Base-by-base conservation (phyloP, 345 rosid species). In the Trapa bicornis region DNA sequence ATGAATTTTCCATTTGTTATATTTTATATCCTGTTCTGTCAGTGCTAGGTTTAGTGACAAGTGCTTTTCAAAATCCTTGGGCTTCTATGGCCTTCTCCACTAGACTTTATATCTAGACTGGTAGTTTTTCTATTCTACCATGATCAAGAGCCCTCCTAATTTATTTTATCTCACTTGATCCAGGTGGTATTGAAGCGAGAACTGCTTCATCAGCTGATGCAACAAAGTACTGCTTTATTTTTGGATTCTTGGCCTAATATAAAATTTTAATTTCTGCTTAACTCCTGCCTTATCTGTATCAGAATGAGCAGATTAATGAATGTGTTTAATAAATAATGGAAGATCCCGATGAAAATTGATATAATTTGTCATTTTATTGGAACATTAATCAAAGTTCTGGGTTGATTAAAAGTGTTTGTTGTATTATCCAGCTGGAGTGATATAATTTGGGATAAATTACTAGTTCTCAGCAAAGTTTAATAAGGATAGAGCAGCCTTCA, bases 141-240 rank as follows among this genome's bases (percentile, higher is more conserved):
- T 35, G 17, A 9, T 58, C 32, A 54, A 11, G 16, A 58, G 35
- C 13, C 38, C 16, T 33, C 37, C 60, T 65, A 61, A n/a, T 70
- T 22, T 22, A 45, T 6, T 45, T 50, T 32, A 7, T 7, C 13
- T 45, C 2, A 65, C 65, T 58, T 80, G 73, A 75, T 63, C 70
- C 83, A 84, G 96, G 86, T 66, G 78, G 75, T 68, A 83, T 84
- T 81, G 84, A 75, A 75, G 67, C 76, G 39, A 87, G 83, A 78
- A 61, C 65, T 61, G 68, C 76, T 58, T 75, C 80, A 62, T 86
- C 85, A 70, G 86, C 90, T 68, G 98, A 92, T 84, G 91, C 86
- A 63, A 92, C 98, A 71, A 87, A 92, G 98, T 92, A 89, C 7
- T 67, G 67, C 68, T 64, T 22, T 69, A 45, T 69, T 56, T n/a